Base-by-base conservation (phyloP, 2,329 filamentous ascomycete species). In the Colletotrichum costaricense region DNA sequence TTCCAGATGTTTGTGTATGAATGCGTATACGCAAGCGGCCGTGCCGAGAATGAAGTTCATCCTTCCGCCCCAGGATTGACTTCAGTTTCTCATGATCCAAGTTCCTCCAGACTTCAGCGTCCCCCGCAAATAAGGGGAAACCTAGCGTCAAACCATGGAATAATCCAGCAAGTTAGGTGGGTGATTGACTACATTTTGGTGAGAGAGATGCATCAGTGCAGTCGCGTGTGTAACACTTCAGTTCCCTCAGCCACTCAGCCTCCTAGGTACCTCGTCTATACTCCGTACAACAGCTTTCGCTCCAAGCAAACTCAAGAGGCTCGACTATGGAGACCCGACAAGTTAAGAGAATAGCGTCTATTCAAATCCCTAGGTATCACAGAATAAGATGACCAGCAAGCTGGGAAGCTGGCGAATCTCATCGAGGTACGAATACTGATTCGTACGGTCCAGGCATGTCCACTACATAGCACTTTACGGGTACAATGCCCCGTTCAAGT, bases 391-490 rank as follows among this genome's bases (percentile, higher is more conserved):
- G 16, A 19, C 16, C 38, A 42, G 14, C 14, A 19, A 16, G 33
- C 1, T 42, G 38, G 16, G 16, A 38, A 42, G 38, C 38, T 42
- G 38, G 16, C 16, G 16, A 42, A 42, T 7, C 38, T 42, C 38
- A 42, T 19, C 8, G 19, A 49, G 42, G 19, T 49, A 49, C 42
- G 8, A 3, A n/a, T n/a, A 49, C 42, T 3, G 19, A 42, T 42
- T 42, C 38, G 38, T 42, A 19, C 38, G 38, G 38, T 19, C 38
- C 16, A 42, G 16, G 38, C 38, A 42, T 16, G 38, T 38, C 54
- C 65, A 72, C 59, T 64, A 63, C 46, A 24, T 24, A 54, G 58
- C 60, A 59, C 65, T 64, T 33, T 42, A 42, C 14, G 38, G 38
- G 28, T 49, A 49, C 42, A 60, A 16, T 28, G 14, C 57, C 16